phyloP scores from a whole-genome alignment of 352 stramenopile genomes.

The Phytophthora nicotianae region DNA sequence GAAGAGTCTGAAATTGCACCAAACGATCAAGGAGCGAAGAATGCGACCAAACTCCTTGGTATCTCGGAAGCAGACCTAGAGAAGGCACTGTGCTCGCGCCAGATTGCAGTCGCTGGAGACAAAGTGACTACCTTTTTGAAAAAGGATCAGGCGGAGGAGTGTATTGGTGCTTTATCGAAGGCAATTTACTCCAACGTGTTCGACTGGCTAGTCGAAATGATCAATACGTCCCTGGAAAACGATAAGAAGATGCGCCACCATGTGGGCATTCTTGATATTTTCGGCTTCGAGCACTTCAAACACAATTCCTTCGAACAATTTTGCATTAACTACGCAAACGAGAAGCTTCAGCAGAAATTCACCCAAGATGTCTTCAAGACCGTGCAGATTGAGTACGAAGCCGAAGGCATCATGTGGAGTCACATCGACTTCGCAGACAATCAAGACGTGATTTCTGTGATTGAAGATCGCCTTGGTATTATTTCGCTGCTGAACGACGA shows the following conservation, averaged over 20 bases:
- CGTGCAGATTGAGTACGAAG: slow-evolving; percentile 89
- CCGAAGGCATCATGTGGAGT: slow-evolving; percentile 92
- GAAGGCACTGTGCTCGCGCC: slow-evolving; percentile 71
- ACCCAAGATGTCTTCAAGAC: slow-evolving; percentile 91
- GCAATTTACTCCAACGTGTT: slow-evolving; percentile 97
- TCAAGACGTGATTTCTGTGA: slow-evolving; percentile 86
- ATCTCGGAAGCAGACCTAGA: slow-evolving; percentile 59
- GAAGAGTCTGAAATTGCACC: slow-evolving; percentile 65
- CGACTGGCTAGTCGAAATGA: slow-evolving; percentile 94
- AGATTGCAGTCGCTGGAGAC: slow-evolving; percentile 82
- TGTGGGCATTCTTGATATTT: slow-evolving; percentile 94
- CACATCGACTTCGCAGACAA: slow-evolving; percentile 94
- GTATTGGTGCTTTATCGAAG: slow-evolving; percentile 94
- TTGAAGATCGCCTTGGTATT: slow-evolving; percentile 88
- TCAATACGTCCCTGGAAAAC: slow-evolving; percentile 78
- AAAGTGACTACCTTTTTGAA: slow-evolving; percentile 77
- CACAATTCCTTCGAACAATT: slow-evolving; percentile 95
- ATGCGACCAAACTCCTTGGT: slow-evolving; percentile 62
- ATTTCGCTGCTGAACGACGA: slow-evolving; percentile 92
- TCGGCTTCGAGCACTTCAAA: slow-evolving; percentile 95
- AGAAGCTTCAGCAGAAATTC: slow-evolving; percentile 94
- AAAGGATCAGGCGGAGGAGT: slow-evolving; percentile 91
- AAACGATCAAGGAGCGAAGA: slow-evolving; percentile 37
- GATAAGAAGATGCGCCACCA: slow-evolving; percentile 61
- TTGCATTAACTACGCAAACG: slow-evolving; percentile 94